Conservation (phyloP, 176 grass and related monocot species). For the barley (Hordeum vulgare) region DNA sequence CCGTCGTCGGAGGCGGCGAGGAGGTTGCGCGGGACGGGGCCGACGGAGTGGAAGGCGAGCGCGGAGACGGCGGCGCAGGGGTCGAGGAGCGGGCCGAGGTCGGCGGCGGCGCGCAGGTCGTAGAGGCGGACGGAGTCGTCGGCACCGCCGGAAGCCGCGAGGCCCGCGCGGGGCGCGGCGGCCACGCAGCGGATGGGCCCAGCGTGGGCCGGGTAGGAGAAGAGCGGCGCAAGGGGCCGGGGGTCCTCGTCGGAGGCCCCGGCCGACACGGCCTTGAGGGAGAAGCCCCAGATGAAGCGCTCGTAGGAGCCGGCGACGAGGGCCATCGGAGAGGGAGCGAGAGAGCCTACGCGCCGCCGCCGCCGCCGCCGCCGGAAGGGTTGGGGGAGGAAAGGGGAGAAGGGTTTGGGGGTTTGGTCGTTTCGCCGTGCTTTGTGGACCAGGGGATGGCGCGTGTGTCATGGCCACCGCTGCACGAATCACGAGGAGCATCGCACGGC, state of each 20-base stretch:
- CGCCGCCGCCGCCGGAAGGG: not conserved
- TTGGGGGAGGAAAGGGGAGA: not conserved
- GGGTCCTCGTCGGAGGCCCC: not conserved
- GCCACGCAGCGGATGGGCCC: constrained; percentile 74
- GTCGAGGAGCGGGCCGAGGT: constrained; percentile 73
- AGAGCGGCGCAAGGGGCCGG: constrained; percentile 43
- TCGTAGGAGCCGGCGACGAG: constrained; percentile 92
- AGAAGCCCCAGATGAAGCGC: constrained; percentile 96
- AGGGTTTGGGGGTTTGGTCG: not conserved
- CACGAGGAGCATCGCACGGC: too few species aligned
- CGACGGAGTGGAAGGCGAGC: constrained; percentile 66
- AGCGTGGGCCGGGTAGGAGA: constrained; percentile 76
- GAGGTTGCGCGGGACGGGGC: constrained; percentile 78
- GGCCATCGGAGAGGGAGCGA: constrained; percentile 28
- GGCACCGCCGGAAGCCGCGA: constrained; percentile 56
- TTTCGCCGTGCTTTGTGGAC: not conserved
- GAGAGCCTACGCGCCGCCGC: not conserved
- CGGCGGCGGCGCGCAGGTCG: constrained; percentile 56
- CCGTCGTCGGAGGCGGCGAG: constrained; percentile 81
- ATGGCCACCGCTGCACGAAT: too few species aligned
- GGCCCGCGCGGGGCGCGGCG: constrained; percentile 20
- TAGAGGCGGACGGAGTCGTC: constrained; percentile 83
- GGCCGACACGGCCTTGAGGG: constrained; percentile 48
- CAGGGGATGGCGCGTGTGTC: not conserved
- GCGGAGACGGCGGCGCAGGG: constrained; percentile 67